Evolutionary conservation across 768 basidiomycete genomes (phyloP), one percentile per base, ranked within the genome.

Genomic region (Roridomyces roridus): DNA sequence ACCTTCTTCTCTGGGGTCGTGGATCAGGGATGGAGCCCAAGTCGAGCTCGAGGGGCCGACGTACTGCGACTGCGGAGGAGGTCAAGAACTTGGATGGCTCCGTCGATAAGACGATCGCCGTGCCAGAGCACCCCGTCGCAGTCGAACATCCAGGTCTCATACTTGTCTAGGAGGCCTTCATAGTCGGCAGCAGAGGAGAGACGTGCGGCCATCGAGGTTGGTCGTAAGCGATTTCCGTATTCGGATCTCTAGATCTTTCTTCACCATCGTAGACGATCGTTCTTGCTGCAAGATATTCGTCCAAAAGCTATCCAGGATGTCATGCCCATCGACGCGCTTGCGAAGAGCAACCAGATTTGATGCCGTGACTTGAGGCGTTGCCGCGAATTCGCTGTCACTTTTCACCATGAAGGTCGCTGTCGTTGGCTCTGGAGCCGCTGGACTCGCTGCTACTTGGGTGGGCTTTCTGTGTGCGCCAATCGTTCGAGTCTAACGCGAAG

Each of bases 121-220:
- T 87, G 85, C 92, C 96, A 98, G 29, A 98, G 79, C 20, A 98
- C 96, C 14, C 95, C 96, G 68, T 98, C 95, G 69, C 96, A 98
- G 73, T 98, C 95, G 62, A 97, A 92, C 74, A 98, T 82, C 87
- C 94, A 96, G 24, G 95, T 96, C 69, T 98, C 95, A 70, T 90
- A 94, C 67, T 83, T 79, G 64, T 83, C 77, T 61, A 88, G 60
- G 25, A 88, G 66, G 15, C 71, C 63, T 54, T 75, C 71, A 58
- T 85, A 85, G 54, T 85, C 80, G 15, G 74, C 73, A 10, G 67
- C 57, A 36, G 77, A 68, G 20, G 80, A 71, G 55, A 81, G 73
- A 46, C 72, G 74, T 40, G 68, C 57, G 66, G 69, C 76, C 72
- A 77, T 72, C 31, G 31, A 10, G 31, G 31, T 34, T 10, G 31